phyloP scores from a whole-genome alignment of 768 basidiomycete species.

The Russula abietina region DNA sequence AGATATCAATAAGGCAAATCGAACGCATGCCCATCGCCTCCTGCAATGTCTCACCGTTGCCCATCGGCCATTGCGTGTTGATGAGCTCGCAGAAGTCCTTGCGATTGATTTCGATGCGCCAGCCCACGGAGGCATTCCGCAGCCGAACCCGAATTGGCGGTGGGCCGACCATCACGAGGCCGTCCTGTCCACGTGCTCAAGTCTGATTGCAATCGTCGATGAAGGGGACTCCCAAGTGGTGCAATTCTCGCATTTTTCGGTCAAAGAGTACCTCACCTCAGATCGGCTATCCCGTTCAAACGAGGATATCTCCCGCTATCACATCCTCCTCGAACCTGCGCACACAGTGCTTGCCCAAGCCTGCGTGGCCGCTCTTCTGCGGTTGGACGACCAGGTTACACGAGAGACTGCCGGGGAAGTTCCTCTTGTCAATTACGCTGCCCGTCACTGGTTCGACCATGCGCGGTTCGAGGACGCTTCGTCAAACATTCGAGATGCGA shows the following conservation, averaged over 20 bases:
- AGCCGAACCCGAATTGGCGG: neutral
- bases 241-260: conserved; percentile 10
- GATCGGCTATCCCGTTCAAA: neutral
- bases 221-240: neutral
- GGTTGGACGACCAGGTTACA: neutral
- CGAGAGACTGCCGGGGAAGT: neutral
- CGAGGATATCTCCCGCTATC: neutral
- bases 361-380: neutral
- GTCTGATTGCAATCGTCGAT: neutral
- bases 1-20: too few species aligned
- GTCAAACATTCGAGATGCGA: neutral
- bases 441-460: neutral
- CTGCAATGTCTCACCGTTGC: too few species aligned
- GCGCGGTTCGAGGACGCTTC: neutral
- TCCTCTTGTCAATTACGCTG: neutral
- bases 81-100: conserved; percentile 13
- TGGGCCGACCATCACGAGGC: neutral
- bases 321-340: neutral
- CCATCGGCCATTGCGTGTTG: too few species aligned
- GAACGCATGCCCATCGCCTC: too few species aligned
- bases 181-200: conserved; percentile 7
- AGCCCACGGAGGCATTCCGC: neutral
- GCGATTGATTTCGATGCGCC: conserved; percentile 7
- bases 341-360: conserved; percentile 7
- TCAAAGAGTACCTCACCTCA: conserved; percentile 10